Evolutionary conservation across 192 early-diverging fungal species (phyloP), one percentile per base, ranked within the genome.

Genomic region (Jimgerdemannia flammicorona): DNA sequence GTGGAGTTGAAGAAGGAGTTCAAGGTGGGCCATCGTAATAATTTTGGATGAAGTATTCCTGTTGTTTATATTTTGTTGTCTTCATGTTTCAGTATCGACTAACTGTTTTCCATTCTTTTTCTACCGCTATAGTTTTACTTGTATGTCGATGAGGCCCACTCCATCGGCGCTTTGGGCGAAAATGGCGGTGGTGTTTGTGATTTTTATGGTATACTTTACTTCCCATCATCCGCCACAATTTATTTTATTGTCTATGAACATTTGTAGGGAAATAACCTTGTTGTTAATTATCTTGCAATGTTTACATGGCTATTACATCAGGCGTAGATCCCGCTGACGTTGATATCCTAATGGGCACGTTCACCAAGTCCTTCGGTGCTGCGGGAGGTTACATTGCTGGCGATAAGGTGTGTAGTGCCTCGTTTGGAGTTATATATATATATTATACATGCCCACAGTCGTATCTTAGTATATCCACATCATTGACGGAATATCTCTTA

Each of bases 301-400:
- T 10, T 59, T 10, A 59, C 49, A 2, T 59, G 49, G 49, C 8
- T 10, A 2, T 59, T 59, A 14, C 14, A 6, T 6, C 49, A 59
- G 92, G 91, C 44, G 84, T 96, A 3, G 93, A 95, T 77, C 93
- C 95, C 18, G 84, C 81, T 65, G 87, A 94, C 40, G 90, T 96
- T n/a, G 95, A 97, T 78, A 84, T 96, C 71, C 80, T 93, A 44
- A 96, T 97, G 95, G 95, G 95, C 43, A 96, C 95, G 6, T 95
- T 96, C 73, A 96, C 95, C 43, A 96, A 97, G 81, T 92, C 90
- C 69, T 96, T 97, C 89, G 95, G 95, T 67, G 92, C 94, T 59
- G 94, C 95, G n/a, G 95, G 95, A 69, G 95, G 95, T 20, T 97
- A 95, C 84, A 91, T 97, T 79, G 90, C 91, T 41, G 94, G 87